Evolutionary conservation across 805 yeast species (phyloP), one percentile per base, ranked within the genome.

Genomic region (Diddensiella santjacobensis): DNA sequence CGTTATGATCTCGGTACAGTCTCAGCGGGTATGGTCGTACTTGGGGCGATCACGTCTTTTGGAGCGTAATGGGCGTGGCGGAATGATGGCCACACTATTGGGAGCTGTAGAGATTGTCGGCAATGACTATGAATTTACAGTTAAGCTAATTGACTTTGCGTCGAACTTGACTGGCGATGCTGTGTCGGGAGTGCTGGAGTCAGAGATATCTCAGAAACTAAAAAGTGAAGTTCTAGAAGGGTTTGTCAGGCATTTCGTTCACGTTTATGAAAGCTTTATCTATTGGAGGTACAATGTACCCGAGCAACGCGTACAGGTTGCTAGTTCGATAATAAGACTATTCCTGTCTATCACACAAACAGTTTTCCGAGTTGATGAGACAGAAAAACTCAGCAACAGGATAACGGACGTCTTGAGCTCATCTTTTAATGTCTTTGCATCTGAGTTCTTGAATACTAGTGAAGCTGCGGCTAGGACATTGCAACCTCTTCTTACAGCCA

Each of bases 1-100:
- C 1, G 69, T 74, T 15, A 69, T 78, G 35, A 70, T 71, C 35
- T 69, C 69, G 41, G 66, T 78, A 3, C 76, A 72, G 35, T 79
- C 95, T 0, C 73, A 76, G 50, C 71, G 87, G 48, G 84, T 89
- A 2, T 90, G 96, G 96, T 76, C 88, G 0, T 83, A 83, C 58
- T 64, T 91, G 11, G 75, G 79, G 19, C 79, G 80, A 44, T 83
- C 95, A 0, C 75, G 79, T 17, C 67, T 89, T 23, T 68, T 88
- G 1, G 81, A 83, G 11, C 72, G 74, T 42, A 73, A 77, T 48
- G 80, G 80, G 1, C 79, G 78, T 53, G 87, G 85, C 38, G 90
- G 93, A 0, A 66, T 79, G 41, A 79, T 81, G 0, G 65, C 78
- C 1, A 73, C 75, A 0, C 72, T 87, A 1, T 70, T 87, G 42